Base-by-base conservation (phyloP, 192 early-diverging fungal genomes). In the Coemansia sp. region DNA sequence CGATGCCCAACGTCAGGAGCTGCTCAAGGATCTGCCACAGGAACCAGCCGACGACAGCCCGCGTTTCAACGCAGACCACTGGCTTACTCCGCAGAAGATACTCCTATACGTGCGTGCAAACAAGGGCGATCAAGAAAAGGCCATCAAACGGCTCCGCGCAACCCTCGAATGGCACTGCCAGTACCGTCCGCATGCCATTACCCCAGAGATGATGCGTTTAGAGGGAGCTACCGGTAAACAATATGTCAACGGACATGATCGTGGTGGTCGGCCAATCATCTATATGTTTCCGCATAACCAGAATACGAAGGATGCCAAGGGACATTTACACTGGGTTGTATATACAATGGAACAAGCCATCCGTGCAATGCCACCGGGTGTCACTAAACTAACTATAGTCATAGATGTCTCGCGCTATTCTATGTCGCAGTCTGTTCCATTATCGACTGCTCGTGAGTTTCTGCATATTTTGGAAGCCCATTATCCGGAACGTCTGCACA, bases 401-500 rank as follows among this genome's bases (percentile, higher is more conserved):
- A 88, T 98, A 52, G 96, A 98, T 68, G 94, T 92, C 58, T 87
- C 90, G 11, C 85, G 85, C 34, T 82, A 86, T 58, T 80, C 87
- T 41, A 84, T 88, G 77, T 76, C 86, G 52, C 88, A 85, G 61
- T 86, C 86, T 35, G 88, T 90, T 28, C 86, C 90, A 18, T 72
- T 95, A 2, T 87, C 84, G 0, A 88, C 92, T 7, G 87, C 88
- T 2, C 90, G 89, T 18, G 88, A 94, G 61, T 93, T 95, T 51
- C 81, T 96, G 69, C 65, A 90, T 61, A 89, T 94, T 32, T 77
- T 98, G 17, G 87, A 88, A 35, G 86, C 87, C 32, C 96, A 98
- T 74, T 98, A 96, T 69, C 94, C 94, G 5, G 96, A 98, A 79
- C 83, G 91, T 45, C 73, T 93, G 56, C 85, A 87, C 52, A 84